These are phyloP conservation scores for Magnusiomyces sp. DNA, from an alignment of 1,139 yeast genomes.

Conservation along the genomic window DNA sequence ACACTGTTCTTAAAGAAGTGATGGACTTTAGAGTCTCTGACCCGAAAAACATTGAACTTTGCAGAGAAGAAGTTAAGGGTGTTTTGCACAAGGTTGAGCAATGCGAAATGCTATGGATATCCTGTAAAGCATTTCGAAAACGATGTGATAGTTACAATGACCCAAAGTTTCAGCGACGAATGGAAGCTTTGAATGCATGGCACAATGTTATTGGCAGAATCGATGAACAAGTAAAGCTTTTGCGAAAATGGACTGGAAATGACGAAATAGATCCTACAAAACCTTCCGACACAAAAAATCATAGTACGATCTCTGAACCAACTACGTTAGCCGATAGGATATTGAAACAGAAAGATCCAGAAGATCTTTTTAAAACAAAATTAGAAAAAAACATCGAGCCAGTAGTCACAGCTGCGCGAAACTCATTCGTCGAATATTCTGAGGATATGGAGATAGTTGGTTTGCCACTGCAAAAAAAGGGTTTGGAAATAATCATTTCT, in stretches of 20 bases:
- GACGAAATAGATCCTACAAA: constrained; percentile 56
- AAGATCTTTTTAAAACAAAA: constrained; percentile 49
- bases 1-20: constrained; percentile 64
- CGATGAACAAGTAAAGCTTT: constrained; percentile 46
- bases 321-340: constrained; percentile 64
- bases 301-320: constrained; percentile 15
- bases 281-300: constrained; percentile 26
- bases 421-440: constrained; percentile 56
- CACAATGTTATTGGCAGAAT: constrained; percentile 65
- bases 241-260: constrained; percentile 71
- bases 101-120: constrained; percentile 74
- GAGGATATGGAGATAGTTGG: constrained; percentile 59
- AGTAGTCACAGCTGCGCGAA: constrained; percentile 72
- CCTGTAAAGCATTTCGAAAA: constrained; percentile 63
- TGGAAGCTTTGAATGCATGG: constrained; percentile 84
- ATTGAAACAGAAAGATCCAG: constrained; percentile 74
- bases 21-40: constrained; percentile 48
- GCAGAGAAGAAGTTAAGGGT: constrained; percentile 42
- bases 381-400: constrained; percentile 56
- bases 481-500: constrained; percentile 55
- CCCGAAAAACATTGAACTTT: constrained; percentile 20
- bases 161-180: constrained; percentile 53
- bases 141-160: constrained; percentile 70
- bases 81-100: constrained; percentile 56
- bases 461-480: constrained; percentile 66